Percentiles rank a stretch among this genome's conserved stretches.
Conservation (phyloP, 2,329 filamentous ascomycete species). For the Botrytis hyacinthi region DNA sequence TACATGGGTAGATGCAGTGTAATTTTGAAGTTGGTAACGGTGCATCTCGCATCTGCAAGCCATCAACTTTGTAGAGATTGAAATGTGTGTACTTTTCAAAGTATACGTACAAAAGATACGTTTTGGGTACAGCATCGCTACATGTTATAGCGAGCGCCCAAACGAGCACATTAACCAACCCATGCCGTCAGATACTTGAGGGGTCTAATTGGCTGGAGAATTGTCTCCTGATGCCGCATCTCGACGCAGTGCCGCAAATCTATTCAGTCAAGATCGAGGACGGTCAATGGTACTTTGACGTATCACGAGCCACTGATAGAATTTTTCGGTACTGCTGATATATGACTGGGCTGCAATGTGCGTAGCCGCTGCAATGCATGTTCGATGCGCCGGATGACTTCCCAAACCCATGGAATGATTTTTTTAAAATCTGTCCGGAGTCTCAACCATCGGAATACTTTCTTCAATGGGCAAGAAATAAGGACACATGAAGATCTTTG, state of each 20-base stretch:
- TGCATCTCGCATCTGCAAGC: conserved; percentile 18
- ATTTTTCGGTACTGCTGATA: conserved; percentile 9
- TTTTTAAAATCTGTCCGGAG: neutral
- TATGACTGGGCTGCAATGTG: conserved; percentile 6
- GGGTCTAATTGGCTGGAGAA: neutral
- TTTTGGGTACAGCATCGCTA: neutral
- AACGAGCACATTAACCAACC: conserved; percentile 4
- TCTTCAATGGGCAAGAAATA: neutral
- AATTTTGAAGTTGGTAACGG: conserved; percentile 9
- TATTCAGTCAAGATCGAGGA: neutral
- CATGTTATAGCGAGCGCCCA: neutral
- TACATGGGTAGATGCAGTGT: conserved; percentile 14
- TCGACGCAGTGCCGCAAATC: neutral
- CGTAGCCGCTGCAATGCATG: conserved; percentile 14
- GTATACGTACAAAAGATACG: conserved; percentile 7
- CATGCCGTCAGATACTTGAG: neutral
- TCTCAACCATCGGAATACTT: neutral
- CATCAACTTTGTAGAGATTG: conserved; percentile 10
- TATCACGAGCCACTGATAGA: neutral
- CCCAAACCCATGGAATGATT: conserved; percentile 13
- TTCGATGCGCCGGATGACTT: conserved; percentile 18
- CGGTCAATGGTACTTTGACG: neutral
- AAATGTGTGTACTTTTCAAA: neutral
- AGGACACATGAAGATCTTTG: conserved; percentile 1
- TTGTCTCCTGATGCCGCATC: neutral